A percentile compares a stretch with the other conserved stretches of the same genome.
Evolutionary conservation across 345 rosid genomes (phyloP).

Genomic region (Trapa incisa): DNA sequence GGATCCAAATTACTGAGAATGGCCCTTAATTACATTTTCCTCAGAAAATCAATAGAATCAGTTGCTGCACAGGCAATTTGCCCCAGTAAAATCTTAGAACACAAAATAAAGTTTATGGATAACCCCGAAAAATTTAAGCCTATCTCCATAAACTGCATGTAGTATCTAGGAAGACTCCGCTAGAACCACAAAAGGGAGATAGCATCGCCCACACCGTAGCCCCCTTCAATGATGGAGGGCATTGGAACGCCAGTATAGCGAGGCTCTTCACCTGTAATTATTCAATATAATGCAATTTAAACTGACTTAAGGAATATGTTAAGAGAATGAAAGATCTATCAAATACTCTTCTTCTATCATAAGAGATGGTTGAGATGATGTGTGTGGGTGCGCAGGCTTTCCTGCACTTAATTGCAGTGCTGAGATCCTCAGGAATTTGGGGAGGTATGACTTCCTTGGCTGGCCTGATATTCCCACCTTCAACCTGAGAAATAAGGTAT

Average conservation of each 20-base stretch:
- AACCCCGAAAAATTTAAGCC: slow-evolving; percentile 2
- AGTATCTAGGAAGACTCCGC: slow-evolving; percentile 93
- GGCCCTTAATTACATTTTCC: not conserved
- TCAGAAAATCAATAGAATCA: not conserved
- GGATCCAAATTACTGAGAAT: slow-evolving; percentile 16
- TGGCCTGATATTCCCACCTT: slow-evolving; percentile 57
- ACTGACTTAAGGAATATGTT: not conserved
- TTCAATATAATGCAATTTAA: slow-evolving; percentile 5
- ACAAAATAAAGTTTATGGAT: not conserved
- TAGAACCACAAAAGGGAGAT: slow-evolving; percentile 95
- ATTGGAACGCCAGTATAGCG: slow-evolving; percentile 97
- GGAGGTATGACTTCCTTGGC: slow-evolving; percentile 80
- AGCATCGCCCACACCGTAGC: slow-evolving; percentile 91
- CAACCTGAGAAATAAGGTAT: slow-evolving; percentile 33
- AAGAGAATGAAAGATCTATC: not conserved
- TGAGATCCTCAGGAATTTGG: slow-evolving; percentile 95
- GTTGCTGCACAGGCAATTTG: not conserved
- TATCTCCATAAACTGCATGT: slow-evolving; percentile 89
- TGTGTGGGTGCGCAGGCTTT: slow-evolving; percentile 98
- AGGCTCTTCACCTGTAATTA: slow-evolving; percentile 81
- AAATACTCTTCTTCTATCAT: slow-evolving; percentile 61
- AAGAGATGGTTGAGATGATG: slow-evolving; percentile 89
- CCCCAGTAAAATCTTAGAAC: not conserved
- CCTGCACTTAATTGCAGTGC: slow-evolving; percentile 80
- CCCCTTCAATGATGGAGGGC: slow-evolving; percentile 89